Conservation (phyloP, 352 stramenopile species). For the Saprolegnia parasitica region DNA sequence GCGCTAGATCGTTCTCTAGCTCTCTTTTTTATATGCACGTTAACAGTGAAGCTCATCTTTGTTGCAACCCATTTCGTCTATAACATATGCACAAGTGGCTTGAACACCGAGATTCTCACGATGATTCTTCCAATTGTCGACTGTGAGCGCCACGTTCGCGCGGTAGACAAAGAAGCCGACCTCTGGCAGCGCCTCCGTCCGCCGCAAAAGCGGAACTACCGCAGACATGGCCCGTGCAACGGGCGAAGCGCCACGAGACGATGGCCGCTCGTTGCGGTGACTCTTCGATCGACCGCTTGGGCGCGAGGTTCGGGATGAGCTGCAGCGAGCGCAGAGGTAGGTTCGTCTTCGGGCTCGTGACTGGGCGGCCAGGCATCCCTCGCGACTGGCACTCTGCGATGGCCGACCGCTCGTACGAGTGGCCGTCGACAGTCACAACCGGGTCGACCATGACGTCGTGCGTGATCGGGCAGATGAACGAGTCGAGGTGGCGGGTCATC, state of each 20-base stretch:
- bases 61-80: too few relatives aligned
- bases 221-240: too few relatives aligned
- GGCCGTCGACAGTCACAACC: conserved; percentile 39
- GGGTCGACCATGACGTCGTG: conserved; percentile 43
- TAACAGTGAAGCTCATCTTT: not conserved
- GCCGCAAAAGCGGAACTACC: too few relatives aligned
- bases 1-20: not conserved
- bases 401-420: conserved; percentile 40
- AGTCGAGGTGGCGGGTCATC: conserved; percentile 15
- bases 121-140: too few relatives aligned
- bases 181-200: conserved; percentile 9
- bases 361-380: not conserved
- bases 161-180: conserved; percentile 14
- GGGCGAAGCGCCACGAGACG: too few relatives aligned
- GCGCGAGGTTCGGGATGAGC: conserved; percentile 4
- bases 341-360: not conserved
- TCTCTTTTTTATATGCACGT: not conserved
- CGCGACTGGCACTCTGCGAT: conserved; percentile 39
- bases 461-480: conserved; percentile 38
- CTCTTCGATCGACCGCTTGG: not conserved
- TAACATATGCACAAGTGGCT: too few relatives aligned
- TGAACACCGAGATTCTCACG: too few relatives aligned
- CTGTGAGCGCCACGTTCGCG: not conserved
- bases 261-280: not conserved
- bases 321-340: not conserved